Evolutionary conservation across 2,329 filamentous ascomycete genomes (phyloP).

Genomic region (Fonsecaea multimorphosa): DNA sequence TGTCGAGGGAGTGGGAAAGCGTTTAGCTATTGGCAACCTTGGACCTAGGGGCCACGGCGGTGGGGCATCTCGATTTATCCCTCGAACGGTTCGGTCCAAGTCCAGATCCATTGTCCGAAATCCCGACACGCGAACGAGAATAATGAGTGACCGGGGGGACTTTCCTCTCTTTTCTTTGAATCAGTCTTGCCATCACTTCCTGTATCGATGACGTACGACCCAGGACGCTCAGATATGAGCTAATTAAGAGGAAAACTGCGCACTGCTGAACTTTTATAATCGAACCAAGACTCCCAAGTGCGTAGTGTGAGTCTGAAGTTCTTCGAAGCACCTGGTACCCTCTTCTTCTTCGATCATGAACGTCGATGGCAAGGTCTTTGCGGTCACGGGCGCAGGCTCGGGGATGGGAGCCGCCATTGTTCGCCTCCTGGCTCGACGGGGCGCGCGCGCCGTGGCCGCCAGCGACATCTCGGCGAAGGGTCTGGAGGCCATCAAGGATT

Average conservation of each 20-base stretch:
- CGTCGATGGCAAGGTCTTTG: conserved; percentile 15
- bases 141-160: neutral
- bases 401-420: conserved; percentile 59
- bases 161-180: neutral
- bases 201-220: neutral
- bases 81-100: neutral
- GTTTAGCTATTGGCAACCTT: neutral
- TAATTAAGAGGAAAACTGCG: neutral
- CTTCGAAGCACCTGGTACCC: neutral
- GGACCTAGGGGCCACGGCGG: too few relatives aligned
- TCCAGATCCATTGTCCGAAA: too few relatives aligned
- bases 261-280: neutral
- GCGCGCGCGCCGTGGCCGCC: neutral
- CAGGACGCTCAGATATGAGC: neutral
- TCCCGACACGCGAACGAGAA: too few relatives aligned
- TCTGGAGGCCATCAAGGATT: conserved; percentile 41
- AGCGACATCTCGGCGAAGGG: conserved; percentile 1
- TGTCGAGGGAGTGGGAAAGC: neutral
- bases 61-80: too few relatives aligned
- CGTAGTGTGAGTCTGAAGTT: neutral
- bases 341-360: neutral
- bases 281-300: neutral
- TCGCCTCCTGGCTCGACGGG: conserved; percentile 1
- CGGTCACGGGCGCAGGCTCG: conserved; percentile 41
- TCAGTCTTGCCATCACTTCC: neutral